Evolutionary conservation across 2,329 filamentous ascomycete genomes (phyloP).

Genomic region (Sclerotiophoma versabilis): DNA sequence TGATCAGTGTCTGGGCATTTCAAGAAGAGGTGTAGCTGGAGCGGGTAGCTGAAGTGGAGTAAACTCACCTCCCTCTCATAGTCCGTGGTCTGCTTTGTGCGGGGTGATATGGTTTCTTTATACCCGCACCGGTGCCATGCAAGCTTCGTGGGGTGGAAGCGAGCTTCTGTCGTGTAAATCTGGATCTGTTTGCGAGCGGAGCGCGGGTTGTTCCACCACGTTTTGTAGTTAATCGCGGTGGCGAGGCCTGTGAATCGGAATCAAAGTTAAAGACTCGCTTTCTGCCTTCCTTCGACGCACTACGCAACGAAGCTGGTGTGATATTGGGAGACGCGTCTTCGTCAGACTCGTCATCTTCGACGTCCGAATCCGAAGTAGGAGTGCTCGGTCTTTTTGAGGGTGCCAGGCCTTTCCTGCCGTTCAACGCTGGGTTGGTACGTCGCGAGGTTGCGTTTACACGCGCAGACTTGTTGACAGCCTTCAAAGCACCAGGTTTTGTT

Average conservation of each 20-base stretch:
- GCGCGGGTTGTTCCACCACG: not conserved
- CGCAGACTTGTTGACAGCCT: slow-evolving; percentile 28
- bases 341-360: slow-evolving; percentile 24
- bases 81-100: slow-evolving; percentile 19
- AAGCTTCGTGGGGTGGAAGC: slow-evolving; percentile 13
- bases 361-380: slow-evolving; percentile 17
- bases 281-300: slow-evolving; percentile 33
- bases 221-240: not conserved
- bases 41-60: not conserved
- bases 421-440: slow-evolving; percentile 13
- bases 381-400: slow-evolving; percentile 27
- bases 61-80: slow-evolving; percentile 21
- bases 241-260: slow-evolving; percentile 3
- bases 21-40: no score
- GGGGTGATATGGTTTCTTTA: slow-evolving; percentile 16
- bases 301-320: slow-evolving; percentile 47
- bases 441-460: slow-evolving; percentile 15
- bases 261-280: slow-evolving; percentile 20
- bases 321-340: slow-evolving; percentile 41
- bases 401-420: slow-evolving; percentile 22
- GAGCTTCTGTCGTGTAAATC: slow-evolving; percentile 14
- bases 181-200: not conserved
- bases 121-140: slow-evolving; percentile 23
- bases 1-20: not conserved
- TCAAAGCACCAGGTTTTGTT: slow-evolving; percentile 31